These are phyloP conservation scores for Chalciporus piperatus DNA, from an alignment of 768 basidiomycete species.

Conservation along the genomic window DNA sequence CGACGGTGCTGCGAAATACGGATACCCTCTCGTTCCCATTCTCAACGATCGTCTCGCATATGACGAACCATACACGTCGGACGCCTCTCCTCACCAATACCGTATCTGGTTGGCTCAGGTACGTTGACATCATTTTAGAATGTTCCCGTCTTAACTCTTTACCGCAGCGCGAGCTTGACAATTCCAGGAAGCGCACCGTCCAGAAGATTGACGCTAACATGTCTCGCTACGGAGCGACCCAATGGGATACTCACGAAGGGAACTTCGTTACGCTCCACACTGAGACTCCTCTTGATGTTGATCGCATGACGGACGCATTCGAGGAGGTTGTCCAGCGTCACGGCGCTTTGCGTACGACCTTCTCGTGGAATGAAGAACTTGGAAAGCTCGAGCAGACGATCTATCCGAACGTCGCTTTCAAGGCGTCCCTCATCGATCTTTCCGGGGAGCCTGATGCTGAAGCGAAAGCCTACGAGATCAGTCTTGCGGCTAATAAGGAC, in stretches of 20 bases:
- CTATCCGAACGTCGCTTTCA: conserved; percentile 27
- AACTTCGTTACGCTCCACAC: conserved; percentile 17
- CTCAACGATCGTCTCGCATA: conserved; percentile 32
- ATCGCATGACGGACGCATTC: conserved; percentile 27
- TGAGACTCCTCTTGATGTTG: conserved; percentile 26
- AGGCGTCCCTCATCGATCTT: conserved; percentile 24
- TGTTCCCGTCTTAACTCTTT: too few relatives aligned
- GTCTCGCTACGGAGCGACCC: conserved; percentile 33
- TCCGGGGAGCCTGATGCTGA: conserved; percentile 23
- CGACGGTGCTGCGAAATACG: conserved; percentile 28
- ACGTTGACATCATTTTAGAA: too few relatives aligned
- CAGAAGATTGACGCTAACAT: conserved; percentile 30
- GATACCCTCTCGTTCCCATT: conserved; percentile 26
- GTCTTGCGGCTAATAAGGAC: conserved; percentile 20
- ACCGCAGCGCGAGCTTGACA: conserved; percentile 21
- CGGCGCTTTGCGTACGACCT: conserved; percentile 28
- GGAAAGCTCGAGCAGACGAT: conserved; percentile 31
- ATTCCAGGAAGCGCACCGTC: conserved; percentile 26
- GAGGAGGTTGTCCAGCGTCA: conserved; percentile 28
- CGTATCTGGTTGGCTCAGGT: conserved; percentile 33
- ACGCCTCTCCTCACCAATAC: conserved; percentile 26
- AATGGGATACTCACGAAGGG: conserved; percentile 32
- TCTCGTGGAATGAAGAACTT: conserved; percentile 29
- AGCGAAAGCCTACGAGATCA: conserved; percentile 30
- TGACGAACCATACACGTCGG: conserved; percentile 29